Evolutionary conservation across 2,329 filamentous ascomycete genomes (phyloP), one percentile per base, ranked within the genome.

Genomic region (Whalleya microplaca): DNA sequence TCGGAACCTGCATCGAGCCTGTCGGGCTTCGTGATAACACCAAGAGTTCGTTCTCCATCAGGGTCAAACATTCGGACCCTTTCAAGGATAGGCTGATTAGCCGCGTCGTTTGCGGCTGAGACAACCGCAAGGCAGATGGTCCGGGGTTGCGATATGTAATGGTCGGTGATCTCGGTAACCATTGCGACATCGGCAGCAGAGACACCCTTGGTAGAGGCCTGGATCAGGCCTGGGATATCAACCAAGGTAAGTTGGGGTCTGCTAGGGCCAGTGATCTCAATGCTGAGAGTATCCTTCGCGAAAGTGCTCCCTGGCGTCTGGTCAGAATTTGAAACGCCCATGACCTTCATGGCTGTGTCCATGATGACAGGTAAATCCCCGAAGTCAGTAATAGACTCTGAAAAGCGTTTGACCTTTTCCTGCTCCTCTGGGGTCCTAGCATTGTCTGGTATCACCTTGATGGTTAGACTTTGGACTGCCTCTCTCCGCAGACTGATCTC

Each of bases 1-100:
- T 71, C 72, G 0, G 77, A 78, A 0, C 64, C 66, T 47, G 56
- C 23, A 27, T 27, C 23, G 4, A 27, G 23, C 23, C 23, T 27
- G 9, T 82, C 78, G 0, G 76, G 75, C 41, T 81, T 79, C 0
- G 78, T 82, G 41, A 82, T 74, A 23, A 82, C 72, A 1, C 76
- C 78, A 0, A 82, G 61, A 0, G 74, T 76, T 44, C 75, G 64
- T 18, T 71, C 56, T 14, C 72, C 71, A 1, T 72, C 12, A 1
- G 67, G 67, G 56, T 77, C 74, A 18, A 72, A 48, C 2, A 68
- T 58, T 21, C 69, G 63, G 0, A 76, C 75, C 29, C 73, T 66
- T 2, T 65, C 64, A 0, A 80, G 54, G 9, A 80, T 74, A 1
- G 64, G 66, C 50, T 81, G 77, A 50, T 76, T 76, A 0, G 72